Evolutionary conservation across 2,329 filamentous ascomycete species (phyloP).

Genomic region (Diplodia scrobiculata): DNA sequence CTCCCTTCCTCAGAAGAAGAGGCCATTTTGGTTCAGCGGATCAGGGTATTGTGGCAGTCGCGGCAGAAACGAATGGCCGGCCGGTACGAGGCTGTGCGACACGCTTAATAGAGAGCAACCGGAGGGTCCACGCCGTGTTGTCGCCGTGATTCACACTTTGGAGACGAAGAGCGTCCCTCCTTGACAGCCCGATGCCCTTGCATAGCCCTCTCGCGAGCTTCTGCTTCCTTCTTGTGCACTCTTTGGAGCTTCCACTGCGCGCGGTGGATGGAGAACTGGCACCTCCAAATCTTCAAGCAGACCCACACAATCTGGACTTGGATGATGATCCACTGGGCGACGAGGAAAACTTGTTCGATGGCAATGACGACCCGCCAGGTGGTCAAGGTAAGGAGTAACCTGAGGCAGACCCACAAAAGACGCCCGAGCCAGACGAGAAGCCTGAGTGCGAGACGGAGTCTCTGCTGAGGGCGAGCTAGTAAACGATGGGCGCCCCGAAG

Average conservation of each 20-base stretch:
- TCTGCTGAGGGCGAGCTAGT: background rate
- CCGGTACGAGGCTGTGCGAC: background rate
- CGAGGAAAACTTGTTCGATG: background rate
- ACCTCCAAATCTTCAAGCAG: background rate
- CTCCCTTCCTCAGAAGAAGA: background rate
- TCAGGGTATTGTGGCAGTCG: background rate
- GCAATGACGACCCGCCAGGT: background rate
- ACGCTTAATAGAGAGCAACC: background rate
- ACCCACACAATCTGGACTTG: background rate
- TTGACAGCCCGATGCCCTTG: background rate
- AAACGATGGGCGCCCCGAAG: background rate
- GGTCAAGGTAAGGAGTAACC: background rate
- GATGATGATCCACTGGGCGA: background rate
- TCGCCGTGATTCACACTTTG: background rate
- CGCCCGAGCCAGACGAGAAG: background rate
- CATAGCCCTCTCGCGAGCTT: background rate
- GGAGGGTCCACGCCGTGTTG: background rate
- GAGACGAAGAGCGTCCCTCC: background rate
- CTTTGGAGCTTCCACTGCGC: background rate
- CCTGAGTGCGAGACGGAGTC: background rate
- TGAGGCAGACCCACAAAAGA: background rate
- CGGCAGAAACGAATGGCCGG: background rate
- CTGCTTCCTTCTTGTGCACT: background rate
- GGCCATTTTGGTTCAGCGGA: background rate
- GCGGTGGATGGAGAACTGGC: background rate